These are phyloP conservation scores for Cyclanthera cordifolia DNA, from an alignment of 306 rosid species.

Conservation along the genomic window DNA sequence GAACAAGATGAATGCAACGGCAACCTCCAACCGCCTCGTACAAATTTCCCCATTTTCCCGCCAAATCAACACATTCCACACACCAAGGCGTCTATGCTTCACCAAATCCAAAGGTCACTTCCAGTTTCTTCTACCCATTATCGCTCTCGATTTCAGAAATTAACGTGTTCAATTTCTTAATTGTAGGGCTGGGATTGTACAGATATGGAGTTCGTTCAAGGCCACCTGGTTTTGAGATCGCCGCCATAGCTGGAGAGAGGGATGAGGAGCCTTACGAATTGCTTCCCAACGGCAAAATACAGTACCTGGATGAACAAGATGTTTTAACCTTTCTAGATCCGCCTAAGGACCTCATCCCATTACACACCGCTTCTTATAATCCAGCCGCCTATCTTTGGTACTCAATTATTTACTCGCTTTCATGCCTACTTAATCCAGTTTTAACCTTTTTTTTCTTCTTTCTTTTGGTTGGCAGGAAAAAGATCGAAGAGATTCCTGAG, in stretches of 20 bases:
- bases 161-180: neutral
- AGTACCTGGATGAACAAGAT: constrained; percentile 65
- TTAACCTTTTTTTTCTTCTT: neutral
- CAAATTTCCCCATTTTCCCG: constrained; percentile 18
- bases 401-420: neutral
- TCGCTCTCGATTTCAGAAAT: neutral
- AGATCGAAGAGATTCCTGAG: constrained; percentile 67
- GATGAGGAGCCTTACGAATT: constrained; percentile 55
- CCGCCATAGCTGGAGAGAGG: constrained; percentile 23
- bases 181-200: constrained; percentile 24
- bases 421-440: neutral
- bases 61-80: constrained; percentile 1
- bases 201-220: constrained; percentile 9
- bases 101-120: constrained; percentile 21
- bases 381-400: constrained; percentile 82
- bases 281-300: constrained; percentile 43
- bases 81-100: neutral
- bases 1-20: constrained; percentile 14
- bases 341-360: constrained; percentile 59
- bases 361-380: constrained; percentile 55
- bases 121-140: neutral
- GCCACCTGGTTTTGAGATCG: constrained; percentile 9
- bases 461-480: constrained; percentile 48
- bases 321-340: constrained; percentile 67
- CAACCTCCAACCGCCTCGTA: constrained; percentile 4